Evolutionary conservation across 164 flowering plant genomes (phyloP).

Genomic region (Buxus sempervirens): DNA sequence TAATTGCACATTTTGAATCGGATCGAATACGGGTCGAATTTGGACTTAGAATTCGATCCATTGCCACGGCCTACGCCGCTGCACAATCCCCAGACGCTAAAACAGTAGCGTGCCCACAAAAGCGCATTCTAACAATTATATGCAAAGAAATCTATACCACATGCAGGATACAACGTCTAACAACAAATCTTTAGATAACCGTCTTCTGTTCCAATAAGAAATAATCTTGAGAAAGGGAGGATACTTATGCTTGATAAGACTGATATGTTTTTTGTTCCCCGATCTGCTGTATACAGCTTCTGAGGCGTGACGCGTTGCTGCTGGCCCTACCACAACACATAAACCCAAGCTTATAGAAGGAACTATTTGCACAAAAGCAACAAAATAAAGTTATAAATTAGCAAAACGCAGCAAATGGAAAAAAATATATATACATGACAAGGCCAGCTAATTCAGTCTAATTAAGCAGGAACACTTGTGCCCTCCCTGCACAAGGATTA

Average conservation of each 20-base stretch:
- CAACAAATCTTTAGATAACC: conserved; percentile 83
- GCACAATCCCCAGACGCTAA: too few relatives aligned
- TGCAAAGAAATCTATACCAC: too few relatives aligned
- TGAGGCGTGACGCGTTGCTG: conserved; percentile 52
- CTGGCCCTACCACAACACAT: conserved; percentile 45
- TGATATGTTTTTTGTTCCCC: conserved; percentile 61
- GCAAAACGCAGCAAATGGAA: not conserved
- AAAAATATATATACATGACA: not conserved
- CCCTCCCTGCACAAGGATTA: not conserved
- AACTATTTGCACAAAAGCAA: too few relatives aligned
- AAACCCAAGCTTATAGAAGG: not conserved
- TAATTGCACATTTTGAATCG: too few relatives aligned
- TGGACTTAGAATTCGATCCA: too few relatives aligned
- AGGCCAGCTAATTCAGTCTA: not conserved
- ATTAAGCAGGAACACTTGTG: not conserved
- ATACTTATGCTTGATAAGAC: conserved; percentile 69
- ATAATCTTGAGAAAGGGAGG: conserved; percentile 81
- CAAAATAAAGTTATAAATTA: too few relatives aligned
- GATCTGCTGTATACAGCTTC: conserved; percentile 59
- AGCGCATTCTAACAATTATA: too few relatives aligned
- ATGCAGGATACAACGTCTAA: conserved; percentile 18
- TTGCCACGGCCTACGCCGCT: too few relatives aligned
- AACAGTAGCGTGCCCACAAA: too few relatives aligned
- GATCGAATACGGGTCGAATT: too few relatives aligned
- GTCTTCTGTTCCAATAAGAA: conserved; percentile 91